Percentiles rank a stretch among this genome's conserved stretches.
These are phyloP conservation scores for Rhodotorula sphaerocarpa DNA, from an alignment of 768 basidiomycete species.

Conservation along the genomic window DNA sequence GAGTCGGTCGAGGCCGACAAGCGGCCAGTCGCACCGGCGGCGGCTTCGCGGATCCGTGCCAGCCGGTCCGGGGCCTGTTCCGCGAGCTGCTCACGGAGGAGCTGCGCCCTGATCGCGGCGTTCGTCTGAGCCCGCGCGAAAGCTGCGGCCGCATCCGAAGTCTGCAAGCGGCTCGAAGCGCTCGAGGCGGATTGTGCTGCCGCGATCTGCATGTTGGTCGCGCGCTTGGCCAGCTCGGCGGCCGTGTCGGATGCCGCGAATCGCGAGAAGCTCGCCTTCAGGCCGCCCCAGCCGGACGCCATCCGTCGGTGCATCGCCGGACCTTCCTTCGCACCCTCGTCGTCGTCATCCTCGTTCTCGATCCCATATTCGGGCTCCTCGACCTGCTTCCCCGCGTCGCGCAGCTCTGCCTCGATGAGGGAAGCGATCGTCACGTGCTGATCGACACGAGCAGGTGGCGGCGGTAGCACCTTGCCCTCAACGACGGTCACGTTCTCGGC, in stretches of 20 bases:
- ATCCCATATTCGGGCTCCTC: conserved; percentile 1
- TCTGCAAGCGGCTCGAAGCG: conserved; percentile 6
- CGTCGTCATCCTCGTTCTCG: conserved; percentile 14
- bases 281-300: conserved; percentile 14
- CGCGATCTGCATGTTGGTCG: conserved; percentile 30
- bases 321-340: not conserved
- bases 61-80: conserved; percentile 1
- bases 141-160: conserved; percentile 25
- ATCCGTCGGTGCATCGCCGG: not conserved
- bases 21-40: not conserved
- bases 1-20: conserved; percentile 4
- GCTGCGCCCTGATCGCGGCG: conserved; percentile 16
- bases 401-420: conserved; percentile 23
- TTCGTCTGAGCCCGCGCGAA: conserved; percentile 20
- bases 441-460: conserved; percentile 23
- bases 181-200: conserved; percentile 7
- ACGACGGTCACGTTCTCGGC: conserved; percentile 16
- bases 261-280: conserved; percentile 21
- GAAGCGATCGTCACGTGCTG: conserved; percentile 21
- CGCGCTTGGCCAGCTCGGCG: conserved; percentile 17
- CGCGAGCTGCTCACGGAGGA: conserved; percentile 13
- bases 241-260: conserved; percentile 26
- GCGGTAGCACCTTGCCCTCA: conserved; percentile 30
- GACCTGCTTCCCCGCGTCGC: not conserved
- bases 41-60: conserved; percentile 12